Percentiles rank a stretch among this genome's conserved stretches.
These are phyloP conservation scores for Penicillium longicatenatum DNA, from an alignment of 495 filamentous ascomycete genomes.

Conservation along the genomic window DNA sequence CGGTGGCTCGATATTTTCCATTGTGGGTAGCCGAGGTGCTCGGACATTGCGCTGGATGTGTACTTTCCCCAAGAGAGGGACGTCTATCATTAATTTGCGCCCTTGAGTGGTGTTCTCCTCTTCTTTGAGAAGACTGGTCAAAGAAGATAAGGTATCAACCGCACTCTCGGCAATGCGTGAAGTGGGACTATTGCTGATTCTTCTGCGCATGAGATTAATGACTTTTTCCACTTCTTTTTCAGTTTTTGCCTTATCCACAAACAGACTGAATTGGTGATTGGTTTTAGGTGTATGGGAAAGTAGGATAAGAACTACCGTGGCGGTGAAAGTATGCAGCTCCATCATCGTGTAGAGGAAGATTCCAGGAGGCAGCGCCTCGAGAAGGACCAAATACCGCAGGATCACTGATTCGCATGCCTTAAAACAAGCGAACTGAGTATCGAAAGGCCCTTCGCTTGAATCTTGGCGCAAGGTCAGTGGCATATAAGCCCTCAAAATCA, in stretches of 20 bases:
- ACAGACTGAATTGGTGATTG: constrained; percentile 10
- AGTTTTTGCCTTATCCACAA: not conserved
- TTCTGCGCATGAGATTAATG: constrained; percentile 18
- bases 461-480: constrained; percentile 30
- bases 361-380: constrained; percentile 22
- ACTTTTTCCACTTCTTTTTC: not conserved
- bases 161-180: constrained; percentile 19
- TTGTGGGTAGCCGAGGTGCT: not conserved
- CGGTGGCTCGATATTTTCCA: not conserved
- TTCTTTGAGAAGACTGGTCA: constrained; percentile 22
- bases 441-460: constrained; percentile 16
- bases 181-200: constrained; percentile 13
- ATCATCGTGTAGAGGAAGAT: constrained; percentile 31
- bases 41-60: constrained; percentile 25
- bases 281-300: constrained; percentile 15
- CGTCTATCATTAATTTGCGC: constrained; percentile 22
- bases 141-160: constrained; percentile 18
- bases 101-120: constrained; percentile 3
- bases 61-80: constrained; percentile 29
- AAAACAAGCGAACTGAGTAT: constrained; percentile 27
- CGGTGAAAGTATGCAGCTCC: constrained; percentile 36
- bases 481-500: constrained; percentile 30
- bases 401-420: constrained; percentile 29
- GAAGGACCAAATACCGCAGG: constrained; percentile 25
- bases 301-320: constrained; percentile 29